phyloP scores from a whole-genome alignment of 305 asterid species.

The Withania somnifera region DNA sequence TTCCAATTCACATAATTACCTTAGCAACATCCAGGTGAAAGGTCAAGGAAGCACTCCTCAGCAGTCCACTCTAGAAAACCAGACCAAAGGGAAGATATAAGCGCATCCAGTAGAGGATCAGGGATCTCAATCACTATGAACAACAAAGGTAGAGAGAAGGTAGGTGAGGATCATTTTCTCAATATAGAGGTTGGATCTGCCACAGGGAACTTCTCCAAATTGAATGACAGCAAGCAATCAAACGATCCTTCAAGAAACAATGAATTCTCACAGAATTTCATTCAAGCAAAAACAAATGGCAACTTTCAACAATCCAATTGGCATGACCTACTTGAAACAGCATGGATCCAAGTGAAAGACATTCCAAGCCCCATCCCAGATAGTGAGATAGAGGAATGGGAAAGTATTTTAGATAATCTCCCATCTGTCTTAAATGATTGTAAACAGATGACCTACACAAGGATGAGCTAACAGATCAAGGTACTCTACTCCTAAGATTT shows the following conservation, averaged over 20 bases:
- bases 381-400: constrained; percentile 3
- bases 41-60: neutral
- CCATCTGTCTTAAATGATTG: neutral
- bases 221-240: neutral
- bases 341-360: neutral
- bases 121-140: neutral
- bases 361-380: neutral
- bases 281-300: neutral
- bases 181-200: neutral
- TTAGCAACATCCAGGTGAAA: neutral
- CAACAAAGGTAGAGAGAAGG: neutral
- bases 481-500: constrained; percentile 5
- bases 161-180: neutral
- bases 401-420: neutral
- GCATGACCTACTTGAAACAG: neutral
- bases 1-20: neutral
- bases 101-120: neutral
- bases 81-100: neutral
- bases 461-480: constrained; percentile 18
- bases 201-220: neutral
- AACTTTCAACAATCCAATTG: neutral
- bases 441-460: constrained; percentile 4
- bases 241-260: neutral
- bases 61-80: constrained; percentile 1
- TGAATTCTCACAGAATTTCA: neutral